Base-by-base conservation (phyloP, 345 rosid species). In the Cardiospermum halicacabum region DNA sequence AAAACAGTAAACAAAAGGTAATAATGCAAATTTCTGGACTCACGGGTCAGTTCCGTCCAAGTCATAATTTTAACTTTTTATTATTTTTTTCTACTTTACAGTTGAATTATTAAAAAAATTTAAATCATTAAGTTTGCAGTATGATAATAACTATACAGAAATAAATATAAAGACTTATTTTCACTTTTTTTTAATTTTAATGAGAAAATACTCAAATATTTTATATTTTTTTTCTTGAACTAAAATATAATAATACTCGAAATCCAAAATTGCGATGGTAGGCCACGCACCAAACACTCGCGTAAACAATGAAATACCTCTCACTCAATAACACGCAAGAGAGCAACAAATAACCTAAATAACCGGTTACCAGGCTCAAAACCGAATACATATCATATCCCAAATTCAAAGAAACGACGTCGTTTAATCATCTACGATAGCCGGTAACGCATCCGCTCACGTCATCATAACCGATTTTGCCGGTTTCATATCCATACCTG, bases 381-480 rank as follows among this genome's bases (percentile, higher is more conserved):
- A 32, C n/a, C 47, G 5, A 47, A 6, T 8, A 3, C 31, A 62
- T 49, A 49, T 56, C 45, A 12, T 30, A 54, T 26, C 62, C 21
- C 22, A 45, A n/a, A n/a, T 45, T 45, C 50, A 10, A 7, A 43
- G 32, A n/a, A 18, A 15, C 19, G 24, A 19, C 30, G 54, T 47
- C 53, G 2, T 7, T 45, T n/a, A n/a, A n/a, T 75, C 9, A 87
- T 86, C 84, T 63, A 12, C 50, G 27, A 62, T 56, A 73, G 56
- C 84, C 86, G 72, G 90, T 87, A 49, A 53, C 62, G 42, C 59
- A 49, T 22, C 68, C 64, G 60, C 12, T 25, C 18, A 47, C 13
- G 58, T 47, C 19, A 18, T 19, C 10, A 18, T 18, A 47, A 73
- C 85, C 72, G 84, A 77, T 60, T 22, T 62, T 39, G 39, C 80